Conservation (phyloP, 1,139 yeast species). For the Suhomyces ambrosiae region DNA sequence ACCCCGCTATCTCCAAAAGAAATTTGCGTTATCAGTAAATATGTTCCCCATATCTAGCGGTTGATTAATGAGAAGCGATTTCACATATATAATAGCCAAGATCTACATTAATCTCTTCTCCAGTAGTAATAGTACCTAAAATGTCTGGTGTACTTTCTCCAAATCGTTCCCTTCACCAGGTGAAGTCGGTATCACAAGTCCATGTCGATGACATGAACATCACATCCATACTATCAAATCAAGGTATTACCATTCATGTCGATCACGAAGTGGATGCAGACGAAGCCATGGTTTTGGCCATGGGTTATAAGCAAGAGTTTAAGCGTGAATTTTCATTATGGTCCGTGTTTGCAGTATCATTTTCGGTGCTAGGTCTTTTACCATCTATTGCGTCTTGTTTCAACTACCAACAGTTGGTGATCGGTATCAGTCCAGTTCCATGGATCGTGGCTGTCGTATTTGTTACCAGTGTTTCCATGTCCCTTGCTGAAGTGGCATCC, state of each 20-base stretch:
- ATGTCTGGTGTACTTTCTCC: conserved; percentile 5
- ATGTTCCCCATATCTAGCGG: conserved; percentile 1
- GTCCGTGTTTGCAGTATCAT: conserved; percentile 68
- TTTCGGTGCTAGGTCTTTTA: conserved; percentile 69
- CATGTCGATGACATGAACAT: conserved; percentile 44
- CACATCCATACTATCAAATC: conserved; percentile 44
- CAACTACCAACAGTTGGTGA: conserved; percentile 53
- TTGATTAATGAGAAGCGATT: neutral
- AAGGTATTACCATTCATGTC: conserved; percentile 41
- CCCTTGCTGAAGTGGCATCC: conserved; percentile 50
- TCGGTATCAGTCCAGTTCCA: conserved; percentile 57
- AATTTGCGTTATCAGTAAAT: conserved; percentile 7
- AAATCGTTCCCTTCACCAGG: conserved; percentile 6
- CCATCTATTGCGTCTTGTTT: conserved; percentile 69
- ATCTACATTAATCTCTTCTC: no score
- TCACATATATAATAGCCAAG: conserved; percentile 1
- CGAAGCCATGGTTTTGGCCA: conserved; percentile 59
- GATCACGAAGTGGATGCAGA: conserved; percentile 52
- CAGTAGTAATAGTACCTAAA: no score
- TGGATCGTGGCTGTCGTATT: conserved; percentile 56
- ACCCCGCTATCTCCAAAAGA: conserved; percentile 6
- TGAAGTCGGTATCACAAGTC: conserved; percentile 30
- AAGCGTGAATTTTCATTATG: conserved; percentile 66
- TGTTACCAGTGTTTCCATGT: conserved; percentile 52
- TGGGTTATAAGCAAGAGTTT: conserved; percentile 76